Conservation (phyloP, 768 basidiomycete species). For the Polyporus arcularius region DNA sequence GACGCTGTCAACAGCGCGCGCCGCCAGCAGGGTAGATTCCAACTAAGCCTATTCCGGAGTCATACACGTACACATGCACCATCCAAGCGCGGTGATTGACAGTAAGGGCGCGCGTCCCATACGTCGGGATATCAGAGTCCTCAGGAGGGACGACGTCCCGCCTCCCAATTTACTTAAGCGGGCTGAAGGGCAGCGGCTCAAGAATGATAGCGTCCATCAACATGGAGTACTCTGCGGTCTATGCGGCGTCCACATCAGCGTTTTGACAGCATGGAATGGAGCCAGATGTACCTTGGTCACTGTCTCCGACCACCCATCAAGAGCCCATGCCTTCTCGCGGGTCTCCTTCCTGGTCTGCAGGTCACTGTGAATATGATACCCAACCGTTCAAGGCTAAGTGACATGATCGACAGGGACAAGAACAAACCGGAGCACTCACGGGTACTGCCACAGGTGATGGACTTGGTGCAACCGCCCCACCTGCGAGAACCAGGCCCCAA, state of each 20-base stretch:
- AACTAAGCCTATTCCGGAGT: constrained; percentile 9
- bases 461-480: constrained; percentile 84
- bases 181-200: constrained; percentile 77
- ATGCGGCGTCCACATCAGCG: not conserved
- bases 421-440: constrained; percentile 43
- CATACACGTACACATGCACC: constrained; percentile 13
- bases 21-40: not conserved
- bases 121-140: not conserved
- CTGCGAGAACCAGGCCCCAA: constrained; percentile 93
- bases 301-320: constrained; percentile 95
- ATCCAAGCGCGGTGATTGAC: not conserved
- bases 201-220: constrained; percentile 89
- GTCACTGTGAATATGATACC: constrained; percentile 42
- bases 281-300: constrained; percentile 72
- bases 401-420: constrained; percentile 3
- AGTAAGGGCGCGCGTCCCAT: not conserved
- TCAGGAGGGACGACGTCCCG: not conserved
- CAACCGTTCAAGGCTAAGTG: constrained; percentile 16
- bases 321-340: constrained; percentile 89
- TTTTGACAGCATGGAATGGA: not conserved
- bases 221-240: constrained; percentile 89
- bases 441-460: constrained; percentile 98
- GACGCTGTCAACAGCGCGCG: constrained; percentile 1
- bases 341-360: constrained; percentile 80
- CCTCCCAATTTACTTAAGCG: constrained; percentile 58